Evolutionary conservation across 441 rosid genomes (phyloP).

Genomic region (Populus hybrid): DNA sequence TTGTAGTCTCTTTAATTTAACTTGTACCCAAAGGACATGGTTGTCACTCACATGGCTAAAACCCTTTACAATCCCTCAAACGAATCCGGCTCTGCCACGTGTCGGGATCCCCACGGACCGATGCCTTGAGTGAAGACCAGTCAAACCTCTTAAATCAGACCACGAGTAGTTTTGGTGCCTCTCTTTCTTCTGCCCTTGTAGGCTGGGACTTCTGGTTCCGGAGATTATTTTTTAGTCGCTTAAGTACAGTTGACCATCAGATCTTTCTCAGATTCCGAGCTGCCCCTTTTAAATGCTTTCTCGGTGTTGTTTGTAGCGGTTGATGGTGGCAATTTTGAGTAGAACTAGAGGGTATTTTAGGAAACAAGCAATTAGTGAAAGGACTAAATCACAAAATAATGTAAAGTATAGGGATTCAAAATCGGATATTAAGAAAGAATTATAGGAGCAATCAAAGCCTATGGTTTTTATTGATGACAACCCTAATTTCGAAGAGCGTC

Average conservation of each 20-base stretch:
- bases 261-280: not conserved
- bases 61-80: not conserved
- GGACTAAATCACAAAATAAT: too few species aligned
- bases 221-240: not conserved
- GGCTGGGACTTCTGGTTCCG: not conserved
- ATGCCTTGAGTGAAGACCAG: constrained; percentile 29
- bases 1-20: not conserved
- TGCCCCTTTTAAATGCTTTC: too few species aligned
- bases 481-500: not conserved
- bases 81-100: constrained; percentile 45
- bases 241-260: not conserved
- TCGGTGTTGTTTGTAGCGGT: not conserved
- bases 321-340: not conserved
- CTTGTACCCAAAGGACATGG: constrained; percentile 33
- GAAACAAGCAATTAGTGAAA: not conserved
- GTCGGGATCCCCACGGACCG: constrained; percentile 26
- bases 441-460: too few species aligned
- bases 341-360: not conserved
- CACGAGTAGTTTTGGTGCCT: not conserved
- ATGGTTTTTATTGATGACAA: not conserved
- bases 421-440: too few species aligned
- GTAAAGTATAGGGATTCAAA: too few species aligned
- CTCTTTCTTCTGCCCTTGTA: too few species aligned
- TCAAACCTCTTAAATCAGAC: constrained; percentile 19
- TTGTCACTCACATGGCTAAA: constrained; percentile 55